Percentiles rank a stretch among this genome's conserved stretches.
Conservation (phyloP, 441 rosid species). For the Adansonia rubrostipa region DNA sequence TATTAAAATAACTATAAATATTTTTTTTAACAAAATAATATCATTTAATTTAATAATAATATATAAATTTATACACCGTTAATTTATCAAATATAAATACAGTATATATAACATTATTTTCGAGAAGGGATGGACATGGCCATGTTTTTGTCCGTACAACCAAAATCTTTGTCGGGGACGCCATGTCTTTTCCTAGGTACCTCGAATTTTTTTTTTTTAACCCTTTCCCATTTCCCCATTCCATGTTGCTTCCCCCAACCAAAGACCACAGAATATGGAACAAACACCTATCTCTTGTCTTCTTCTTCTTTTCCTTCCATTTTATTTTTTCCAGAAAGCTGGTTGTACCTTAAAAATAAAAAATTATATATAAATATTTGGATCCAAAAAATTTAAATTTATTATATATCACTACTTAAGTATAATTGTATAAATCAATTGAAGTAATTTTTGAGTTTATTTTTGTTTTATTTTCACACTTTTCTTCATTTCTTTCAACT, state of each 20-base stretch:
- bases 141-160: constrained; percentile 44
- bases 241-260: background rate
- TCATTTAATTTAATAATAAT: no score
- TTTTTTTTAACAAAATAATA: no score
- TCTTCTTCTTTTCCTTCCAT: constrained; percentile 38
- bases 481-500: background rate
- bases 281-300: constrained; percentile 48
- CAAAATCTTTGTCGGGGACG: constrained; percentile 48
- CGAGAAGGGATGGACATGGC: background rate
- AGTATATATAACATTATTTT: background rate
- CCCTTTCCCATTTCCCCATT: background rate
- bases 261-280: constrained; percentile 15
- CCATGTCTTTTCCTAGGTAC: constrained; percentile 34
- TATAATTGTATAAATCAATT: no score
- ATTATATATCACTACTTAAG: no score
- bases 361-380: no score
- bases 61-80: no score
- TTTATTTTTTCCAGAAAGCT: constrained; percentile 33
- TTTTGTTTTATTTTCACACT: no score
- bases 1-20: no score
- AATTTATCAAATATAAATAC: no score
- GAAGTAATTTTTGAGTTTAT: no score
- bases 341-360: no score
- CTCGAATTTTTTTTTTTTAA: background rate
- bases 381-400: no score